Percentiles rank a stretch among this genome's conserved stretches.
Conservation (phyloP, 371 early-diverging fungal species). For the Lichtheimia ramosa region DNA sequence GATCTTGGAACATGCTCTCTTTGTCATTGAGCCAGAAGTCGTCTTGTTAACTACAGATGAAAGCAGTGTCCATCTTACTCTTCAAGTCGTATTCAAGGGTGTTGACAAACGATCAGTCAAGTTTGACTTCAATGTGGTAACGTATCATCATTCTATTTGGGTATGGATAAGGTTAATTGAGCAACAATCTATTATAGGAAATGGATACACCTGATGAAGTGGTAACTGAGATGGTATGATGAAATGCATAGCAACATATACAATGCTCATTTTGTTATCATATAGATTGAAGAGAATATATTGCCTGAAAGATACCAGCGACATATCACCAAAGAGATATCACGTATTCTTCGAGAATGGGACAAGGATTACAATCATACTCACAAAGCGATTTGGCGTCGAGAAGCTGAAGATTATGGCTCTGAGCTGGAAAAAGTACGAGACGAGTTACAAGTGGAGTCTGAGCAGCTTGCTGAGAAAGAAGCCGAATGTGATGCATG, state of each 20-base stretch:
- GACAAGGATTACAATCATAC: constrained; percentile 28
- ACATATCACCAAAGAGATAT: constrained; percentile 84
- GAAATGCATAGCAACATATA: neutral
- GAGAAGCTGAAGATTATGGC: constrained; percentile 42
- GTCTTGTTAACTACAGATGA: constrained; percentile 63
- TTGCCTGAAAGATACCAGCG: constrained; percentile 76
- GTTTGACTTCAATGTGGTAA: constrained; percentile 79
- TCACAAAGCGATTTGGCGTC: constrained; percentile 52
- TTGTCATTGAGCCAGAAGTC: constrained; percentile 73
- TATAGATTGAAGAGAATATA: constrained; percentile 79
- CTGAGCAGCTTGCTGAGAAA: constrained; percentile 28
- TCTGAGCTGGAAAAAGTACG: constrained; percentile 39
- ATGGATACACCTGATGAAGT: constrained; percentile 93
- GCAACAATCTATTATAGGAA: constrained; percentile 38
- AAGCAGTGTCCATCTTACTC: constrained; percentile 67
- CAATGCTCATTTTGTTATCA: neutral
- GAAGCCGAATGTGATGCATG: constrained; percentile 38
- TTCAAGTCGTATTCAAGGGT: constrained; percentile 86
- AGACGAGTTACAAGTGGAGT: constrained; percentile 21
- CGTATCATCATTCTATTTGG: neutral
- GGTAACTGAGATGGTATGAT: constrained; percentile 81
- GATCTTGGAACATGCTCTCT: constrained; percentile 82
- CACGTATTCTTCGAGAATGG: constrained; percentile 79
- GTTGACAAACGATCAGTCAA: constrained; percentile 84
- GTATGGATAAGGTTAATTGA: neutral